Conservation (phyloP, 139 green algal genomes). For the Micromonas pusilla region DNA sequence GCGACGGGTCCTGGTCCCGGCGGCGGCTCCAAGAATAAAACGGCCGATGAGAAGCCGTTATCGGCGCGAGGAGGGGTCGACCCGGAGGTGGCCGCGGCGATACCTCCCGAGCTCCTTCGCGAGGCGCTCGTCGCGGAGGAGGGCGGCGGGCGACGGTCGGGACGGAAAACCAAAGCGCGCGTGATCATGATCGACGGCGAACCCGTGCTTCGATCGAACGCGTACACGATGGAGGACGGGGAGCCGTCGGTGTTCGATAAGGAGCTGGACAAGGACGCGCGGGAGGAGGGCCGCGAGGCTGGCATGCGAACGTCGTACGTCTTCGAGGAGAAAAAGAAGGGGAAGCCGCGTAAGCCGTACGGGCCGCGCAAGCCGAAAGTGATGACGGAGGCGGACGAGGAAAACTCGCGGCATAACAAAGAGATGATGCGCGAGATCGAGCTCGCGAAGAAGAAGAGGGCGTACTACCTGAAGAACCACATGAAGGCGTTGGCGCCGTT, state of each 20-base stretch:
- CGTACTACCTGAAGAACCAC: constrained; percentile 8
- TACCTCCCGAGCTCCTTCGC: not conserved
- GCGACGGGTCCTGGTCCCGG: no score
- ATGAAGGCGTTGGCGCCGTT: not conserved
- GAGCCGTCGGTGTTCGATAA: constrained; percentile 48
- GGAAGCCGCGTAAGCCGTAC: constrained; percentile 3
- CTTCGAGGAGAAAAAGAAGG: constrained; percentile 7
- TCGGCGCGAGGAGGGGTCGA: not conserved
- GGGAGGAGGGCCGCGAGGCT: not conserved
- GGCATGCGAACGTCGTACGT: constrained; percentile 14
- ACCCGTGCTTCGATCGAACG: constrained; percentile 56
- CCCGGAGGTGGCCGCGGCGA: not conserved
- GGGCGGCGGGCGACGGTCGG: not conserved
- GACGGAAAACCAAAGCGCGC: constrained; percentile 12
- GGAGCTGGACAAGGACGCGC: not conserved
- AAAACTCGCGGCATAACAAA: not conserved
- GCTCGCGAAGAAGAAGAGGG: not conserved
- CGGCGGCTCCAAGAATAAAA: no score
- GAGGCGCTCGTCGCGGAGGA: not conserved
- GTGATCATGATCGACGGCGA: constrained; percentile 41
- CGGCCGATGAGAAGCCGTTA: no score
- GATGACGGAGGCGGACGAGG: not conserved
- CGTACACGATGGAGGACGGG: constrained; percentile 53
- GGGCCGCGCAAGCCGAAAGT: not conserved
- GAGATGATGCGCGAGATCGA: not conserved